Evolutionary conservation across 139 green algal species (phyloP).

Genomic region (Chara braunii): DNA sequence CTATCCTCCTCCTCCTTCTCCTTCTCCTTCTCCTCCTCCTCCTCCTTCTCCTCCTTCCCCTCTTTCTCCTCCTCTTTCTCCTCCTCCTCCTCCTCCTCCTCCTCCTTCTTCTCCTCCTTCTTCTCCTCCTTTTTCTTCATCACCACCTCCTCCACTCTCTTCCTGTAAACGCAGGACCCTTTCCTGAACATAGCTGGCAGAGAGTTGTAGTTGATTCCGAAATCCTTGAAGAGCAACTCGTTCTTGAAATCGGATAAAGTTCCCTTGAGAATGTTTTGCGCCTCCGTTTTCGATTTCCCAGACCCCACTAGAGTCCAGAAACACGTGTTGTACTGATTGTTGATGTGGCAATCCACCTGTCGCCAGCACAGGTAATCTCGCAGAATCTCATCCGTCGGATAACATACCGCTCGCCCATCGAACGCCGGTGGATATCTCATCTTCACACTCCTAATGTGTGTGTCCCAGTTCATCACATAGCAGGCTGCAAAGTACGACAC

Average conservation of each 20-base stretch:
- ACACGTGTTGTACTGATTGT: constrained; percentile 96
- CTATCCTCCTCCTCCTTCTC: constrained; percentile 34
- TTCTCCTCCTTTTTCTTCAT: not conserved
- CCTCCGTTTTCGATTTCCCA: constrained; percentile 45
- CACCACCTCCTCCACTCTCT: not conserved
- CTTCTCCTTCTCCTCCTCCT: constrained; percentile 44
- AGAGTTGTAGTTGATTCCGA: constrained; percentile 83
- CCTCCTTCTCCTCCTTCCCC: constrained; percentile 36
- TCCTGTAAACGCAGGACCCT: constrained; percentile 42
- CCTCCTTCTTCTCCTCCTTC: not conserved
- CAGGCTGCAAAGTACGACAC: constrained; percentile 71
- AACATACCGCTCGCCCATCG: constrained; percentile 79
- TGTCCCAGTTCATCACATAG: constrained; percentile 73
- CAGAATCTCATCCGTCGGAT: constrained; percentile 59
- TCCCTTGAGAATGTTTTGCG: constrained; percentile 44
- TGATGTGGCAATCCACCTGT: constrained; percentile 89
- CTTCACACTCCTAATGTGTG: too few relatives aligned
- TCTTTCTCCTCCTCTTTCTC: constrained; percentile 51
- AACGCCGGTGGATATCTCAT: constrained; percentile 71
- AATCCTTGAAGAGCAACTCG: constrained; percentile 75
- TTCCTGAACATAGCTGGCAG: constrained; percentile 80
- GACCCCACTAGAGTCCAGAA: constrained; percentile 82
- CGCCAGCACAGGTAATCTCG: constrained; percentile 87
- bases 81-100: not conserved
- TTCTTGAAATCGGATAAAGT: constrained; percentile 78